Evolutionary conservation across 768 basidiomycete species (phyloP).

Genomic region (Exsudoporus frostii): DNA sequence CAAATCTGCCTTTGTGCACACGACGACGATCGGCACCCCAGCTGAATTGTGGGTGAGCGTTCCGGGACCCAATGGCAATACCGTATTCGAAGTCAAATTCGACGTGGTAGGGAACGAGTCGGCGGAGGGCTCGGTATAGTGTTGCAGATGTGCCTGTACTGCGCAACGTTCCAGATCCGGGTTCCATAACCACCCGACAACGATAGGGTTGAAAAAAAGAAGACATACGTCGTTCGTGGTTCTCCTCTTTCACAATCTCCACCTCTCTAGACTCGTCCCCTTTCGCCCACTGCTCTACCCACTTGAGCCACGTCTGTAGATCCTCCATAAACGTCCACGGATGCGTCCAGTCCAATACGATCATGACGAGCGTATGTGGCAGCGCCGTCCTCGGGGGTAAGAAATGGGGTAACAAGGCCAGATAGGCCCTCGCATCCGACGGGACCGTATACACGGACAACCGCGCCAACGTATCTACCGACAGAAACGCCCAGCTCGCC

Average conservation of each 20-base stretch:
- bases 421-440: conserved; percentile 68
- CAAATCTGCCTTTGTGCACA: conserved; percentile 89
- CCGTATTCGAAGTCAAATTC: conserved; percentile 55
- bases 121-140: conserved; percentile 79
- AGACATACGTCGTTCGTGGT: conserved; percentile 73
- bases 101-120: conserved; percentile 64
- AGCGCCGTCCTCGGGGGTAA: conserved; percentile 67
- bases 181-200: not conserved
- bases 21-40: conserved; percentile 85
- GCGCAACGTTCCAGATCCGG: conserved; percentile 2
- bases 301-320: conserved; percentile 77
- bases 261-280: conserved; percentile 67
- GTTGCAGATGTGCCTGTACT: conserved; percentile 90
- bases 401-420: conserved; percentile 71
- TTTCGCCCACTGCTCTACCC: conserved; percentile 81
- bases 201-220: not conserved
- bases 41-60: conserved; percentile 82
- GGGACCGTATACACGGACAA: conserved; percentile 91
- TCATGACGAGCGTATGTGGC: conserved; percentile 72
- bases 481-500: not conserved
- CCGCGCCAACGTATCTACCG: conserved; percentile 79
- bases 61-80: conserved; percentile 82
- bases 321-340: conserved; percentile 91
- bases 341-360: conserved; percentile 92
- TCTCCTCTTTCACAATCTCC: conserved; percentile 75